Conservation (phyloP, 202 grass and related monocot species). For the Digitaria exilis region DNA sequence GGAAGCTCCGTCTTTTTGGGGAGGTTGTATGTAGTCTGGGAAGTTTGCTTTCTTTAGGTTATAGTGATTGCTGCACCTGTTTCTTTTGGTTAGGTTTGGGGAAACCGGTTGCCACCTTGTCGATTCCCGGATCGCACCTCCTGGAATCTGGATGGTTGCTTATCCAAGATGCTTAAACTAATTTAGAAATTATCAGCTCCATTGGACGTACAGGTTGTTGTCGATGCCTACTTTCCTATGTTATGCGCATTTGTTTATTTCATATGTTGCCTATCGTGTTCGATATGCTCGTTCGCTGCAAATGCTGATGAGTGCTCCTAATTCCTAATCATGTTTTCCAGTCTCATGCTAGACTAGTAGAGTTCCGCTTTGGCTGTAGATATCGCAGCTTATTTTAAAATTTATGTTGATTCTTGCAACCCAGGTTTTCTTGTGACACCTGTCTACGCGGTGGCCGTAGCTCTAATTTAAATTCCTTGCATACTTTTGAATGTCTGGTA, state of each 20-base stretch:
- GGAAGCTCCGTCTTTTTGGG: slow-evolving; percentile 14
- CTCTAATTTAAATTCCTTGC: too few species aligned
- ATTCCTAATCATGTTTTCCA: too few species aligned
- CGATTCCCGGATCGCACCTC: not conserved
- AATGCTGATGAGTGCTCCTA: not conserved
- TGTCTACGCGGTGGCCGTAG: too few species aligned
- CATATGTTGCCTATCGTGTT: too few species aligned
- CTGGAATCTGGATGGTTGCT: not conserved
- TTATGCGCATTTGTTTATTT: not conserved
- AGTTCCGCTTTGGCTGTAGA: not conserved
- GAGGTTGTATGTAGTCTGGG: slow-evolving; percentile 15
- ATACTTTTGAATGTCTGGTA: not conserved
- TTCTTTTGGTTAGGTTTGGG: slow-evolving; percentile 15
- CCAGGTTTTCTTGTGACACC: too few species aligned
- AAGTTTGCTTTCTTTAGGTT: slow-evolving; percentile 3
- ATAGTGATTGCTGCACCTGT: not conserved
- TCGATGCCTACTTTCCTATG: not conserved
- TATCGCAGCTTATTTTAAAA: too few species aligned
- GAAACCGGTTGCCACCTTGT: not conserved
- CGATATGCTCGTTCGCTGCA: not conserved
- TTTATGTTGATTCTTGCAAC: too few species aligned
- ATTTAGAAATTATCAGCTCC: not conserved
- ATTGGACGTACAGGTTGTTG: not conserved
- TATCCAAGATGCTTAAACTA: not conserved
- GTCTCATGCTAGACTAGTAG: not conserved